Evolutionary conservation across 306 rosid species (phyloP).

Genomic region (Castanea sativa): DNA sequence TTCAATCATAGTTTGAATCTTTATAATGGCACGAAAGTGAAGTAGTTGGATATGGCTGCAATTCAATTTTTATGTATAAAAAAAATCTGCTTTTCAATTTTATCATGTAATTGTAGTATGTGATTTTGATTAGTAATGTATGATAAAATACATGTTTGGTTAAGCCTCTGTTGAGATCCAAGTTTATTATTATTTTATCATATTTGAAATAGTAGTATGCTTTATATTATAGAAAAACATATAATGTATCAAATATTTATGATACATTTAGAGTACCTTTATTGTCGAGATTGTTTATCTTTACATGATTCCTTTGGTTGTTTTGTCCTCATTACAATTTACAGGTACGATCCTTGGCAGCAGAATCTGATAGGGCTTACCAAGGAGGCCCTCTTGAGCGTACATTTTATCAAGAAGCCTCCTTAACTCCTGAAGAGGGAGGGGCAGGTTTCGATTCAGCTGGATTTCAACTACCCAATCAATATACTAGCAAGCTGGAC

Average conservation of each 20-base stretch:
- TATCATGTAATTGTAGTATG: not conserved
- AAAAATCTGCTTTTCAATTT: not conserved
- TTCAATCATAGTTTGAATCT: not conserved
- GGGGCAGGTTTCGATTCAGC: constrained; percentile 39
- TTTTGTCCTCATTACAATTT: constrained; percentile 15
- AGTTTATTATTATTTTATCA: not conserved
- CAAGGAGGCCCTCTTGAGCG: constrained; percentile 81
- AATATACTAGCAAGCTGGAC: constrained; percentile 69
- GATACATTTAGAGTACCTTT: not conserved
- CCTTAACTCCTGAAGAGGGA: constrained; percentile 58
- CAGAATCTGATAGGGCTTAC: constrained; percentile 95
- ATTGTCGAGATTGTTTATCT: constrained; percentile 6
- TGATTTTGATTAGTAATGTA: not conserved
- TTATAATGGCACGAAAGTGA: not conserved
- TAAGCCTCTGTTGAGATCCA: not conserved
- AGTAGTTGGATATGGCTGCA: not conserved
- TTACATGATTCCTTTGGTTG: constrained; percentile 18
- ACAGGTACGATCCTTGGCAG: constrained; percentile 91
- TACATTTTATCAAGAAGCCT: constrained; percentile 70
- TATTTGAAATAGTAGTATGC: not conserved
- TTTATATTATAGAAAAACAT: not conserved
- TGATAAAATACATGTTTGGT: not conserved
- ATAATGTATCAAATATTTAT: not conserved
- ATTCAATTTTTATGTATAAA: not conserved
- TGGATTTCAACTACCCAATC: constrained; percentile 55